These are phyloP conservation scores for Tricholoma saponaceum DNA, from an alignment of 768 basidiomycete species.

Conservation along the genomic window DNA sequence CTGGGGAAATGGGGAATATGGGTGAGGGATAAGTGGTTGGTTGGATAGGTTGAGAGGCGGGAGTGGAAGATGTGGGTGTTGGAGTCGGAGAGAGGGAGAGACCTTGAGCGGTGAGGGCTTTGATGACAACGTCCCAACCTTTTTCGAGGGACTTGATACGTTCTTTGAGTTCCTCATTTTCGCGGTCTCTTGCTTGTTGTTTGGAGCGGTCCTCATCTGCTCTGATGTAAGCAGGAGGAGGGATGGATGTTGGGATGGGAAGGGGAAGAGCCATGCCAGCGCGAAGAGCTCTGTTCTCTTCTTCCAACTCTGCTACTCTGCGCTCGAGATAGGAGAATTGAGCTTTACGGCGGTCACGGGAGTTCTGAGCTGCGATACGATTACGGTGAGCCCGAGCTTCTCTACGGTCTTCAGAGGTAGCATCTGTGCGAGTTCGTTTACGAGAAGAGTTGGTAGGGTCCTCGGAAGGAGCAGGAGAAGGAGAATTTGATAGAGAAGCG, in stretches of 20 bases:
- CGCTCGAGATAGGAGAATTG: constrained; percentile 70
- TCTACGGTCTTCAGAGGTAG: constrained; percentile 72
- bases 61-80: constrained; percentile 17
- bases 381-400: constrained; percentile 90
- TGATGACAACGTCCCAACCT: constrained; percentile 79
- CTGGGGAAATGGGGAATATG: constrained; percentile 34
- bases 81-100: constrained; percentile 43
- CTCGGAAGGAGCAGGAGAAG: constrained; percentile 22
- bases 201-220: constrained; percentile 9
- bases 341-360: constrained; percentile 84
- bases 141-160: constrained; percentile 75
- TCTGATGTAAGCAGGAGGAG: constrained; percentile 18
- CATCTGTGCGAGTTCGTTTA: constrained; percentile 66
- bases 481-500: constrained; percentile 26
- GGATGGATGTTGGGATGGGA: constrained; percentile 19
- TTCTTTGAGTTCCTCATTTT: constrained; percentile 74
- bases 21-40: constrained; percentile 22
- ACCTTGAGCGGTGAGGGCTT: constrained; percentile 67
- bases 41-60: constrained; percentile 20
- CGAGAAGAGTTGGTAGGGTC: too few species aligned
- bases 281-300: constrained; percentile 76
- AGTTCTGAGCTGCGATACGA: constrained; percentile 91
- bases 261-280: constrained; percentile 37
- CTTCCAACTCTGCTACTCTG: constrained; percentile 70
- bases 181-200: constrained; percentile 46